A percentile compares a stretch with the other conserved stretches of the same genome.
phyloP scores from a whole-genome alignment of 176 grass and related monocot species.

The Musa itinerans region DNA sequence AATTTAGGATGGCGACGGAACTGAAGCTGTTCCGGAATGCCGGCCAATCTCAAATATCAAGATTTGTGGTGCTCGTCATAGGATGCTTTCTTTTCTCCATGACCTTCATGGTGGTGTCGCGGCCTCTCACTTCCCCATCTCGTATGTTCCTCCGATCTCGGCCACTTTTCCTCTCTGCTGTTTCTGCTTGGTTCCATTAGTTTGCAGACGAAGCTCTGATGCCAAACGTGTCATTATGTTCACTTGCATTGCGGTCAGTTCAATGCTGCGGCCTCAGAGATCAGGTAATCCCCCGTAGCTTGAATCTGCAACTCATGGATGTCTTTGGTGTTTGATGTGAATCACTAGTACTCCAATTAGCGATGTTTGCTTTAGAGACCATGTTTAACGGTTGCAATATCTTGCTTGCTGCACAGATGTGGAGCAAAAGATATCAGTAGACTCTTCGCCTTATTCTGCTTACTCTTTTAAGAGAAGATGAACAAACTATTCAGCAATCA shows the following conservation, averaged over 20 bases:
- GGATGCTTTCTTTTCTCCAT: slow-evolving; percentile 74
- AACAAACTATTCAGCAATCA: not conserved
- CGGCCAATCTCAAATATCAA: slow-evolving; percentile 41
- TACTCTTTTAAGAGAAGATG: not conserved
- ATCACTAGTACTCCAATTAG: too few species aligned
- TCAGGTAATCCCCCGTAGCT: not conserved
- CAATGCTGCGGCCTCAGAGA: not conserved
- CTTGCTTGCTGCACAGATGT: not conserved
- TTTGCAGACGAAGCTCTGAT: too few species aligned
- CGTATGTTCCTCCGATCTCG: not conserved
- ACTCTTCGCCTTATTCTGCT: not conserved
- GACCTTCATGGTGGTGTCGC: slow-evolving; percentile 69
- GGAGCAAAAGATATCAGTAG: not conserved
- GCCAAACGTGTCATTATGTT: too few species aligned
- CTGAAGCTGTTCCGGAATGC: slow-evolving; percentile 4
- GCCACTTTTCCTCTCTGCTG: not conserved
- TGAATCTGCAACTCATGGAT: too few species aligned
- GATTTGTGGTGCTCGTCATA: slow-evolving; percentile 53
- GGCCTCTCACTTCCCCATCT: slow-evolving; percentile 51
- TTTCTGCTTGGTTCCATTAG: too few species aligned
- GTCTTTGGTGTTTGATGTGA: not conserved
- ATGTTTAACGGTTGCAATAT: not conserved
- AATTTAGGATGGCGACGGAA: not conserved
- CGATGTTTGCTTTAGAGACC: not conserved
- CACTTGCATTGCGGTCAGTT: not conserved